Base-by-base conservation (phyloP, 1,284 basidiomycete species). In the Pseudozyma tsukubaensis region DNA sequence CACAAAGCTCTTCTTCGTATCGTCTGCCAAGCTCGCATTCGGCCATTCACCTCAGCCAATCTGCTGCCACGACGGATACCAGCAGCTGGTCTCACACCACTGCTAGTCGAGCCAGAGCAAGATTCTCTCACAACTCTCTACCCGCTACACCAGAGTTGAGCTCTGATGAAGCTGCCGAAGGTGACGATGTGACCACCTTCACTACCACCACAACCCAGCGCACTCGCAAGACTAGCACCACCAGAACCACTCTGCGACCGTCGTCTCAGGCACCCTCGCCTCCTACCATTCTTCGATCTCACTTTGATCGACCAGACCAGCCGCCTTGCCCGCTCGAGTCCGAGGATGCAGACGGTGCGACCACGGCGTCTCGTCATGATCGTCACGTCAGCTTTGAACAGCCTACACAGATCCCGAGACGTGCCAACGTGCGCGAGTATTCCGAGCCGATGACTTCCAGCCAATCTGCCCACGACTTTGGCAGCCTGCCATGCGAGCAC, bases 81-180 rank as follows among this genome's bases (percentile, higher is more conserved):
- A 49, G 21, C 32, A 61, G 18, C 14, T 59, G 59, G 50, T 34
- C 50, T 10, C 50, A 32, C 43, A 51, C 19, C 34, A 21, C 43
- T 8, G 52, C 56, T 10, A 58, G 60, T 18, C 67, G 54, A 12
- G 18, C 32, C 42, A 50, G 43, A 16, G 42, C 54, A 11, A 47
- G 40, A 13, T 50, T 59, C 19, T 12, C 43, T 21, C 43, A 36
- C 14, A 40, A 59, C 16, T 60, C 57, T 11, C 73, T 72, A 21
- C 60, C 68, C 16, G 73, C 67, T 47, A 78, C 73, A 8, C 76
- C 76, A 13, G 76, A 76, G 44, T 45, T 66, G 44, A 78, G 68
- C 44, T 76, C 72, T 1, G 73, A 76, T 32, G 76, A 78, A n/a
- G 58, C 52, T 16, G 55, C 59, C 32, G 72, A 78, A n/a, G 58